Conservation (phyloP, 208 protist species). For the Hexamita inflata region DNA sequence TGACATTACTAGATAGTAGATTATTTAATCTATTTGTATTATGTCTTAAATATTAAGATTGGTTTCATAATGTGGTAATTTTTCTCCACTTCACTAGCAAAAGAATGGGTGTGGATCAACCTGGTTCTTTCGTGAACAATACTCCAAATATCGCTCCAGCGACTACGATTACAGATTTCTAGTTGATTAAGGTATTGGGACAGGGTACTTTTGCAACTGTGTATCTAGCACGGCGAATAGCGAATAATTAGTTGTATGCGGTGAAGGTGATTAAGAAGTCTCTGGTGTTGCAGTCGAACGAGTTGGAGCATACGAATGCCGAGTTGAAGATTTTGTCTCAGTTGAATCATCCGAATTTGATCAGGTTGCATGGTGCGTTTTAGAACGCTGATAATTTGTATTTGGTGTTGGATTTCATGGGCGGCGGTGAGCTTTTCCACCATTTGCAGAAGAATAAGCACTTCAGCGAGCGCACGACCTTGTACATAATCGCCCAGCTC, state of each 20-base stretch:
- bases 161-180: too few relatives aligned
- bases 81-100: too few relatives aligned
- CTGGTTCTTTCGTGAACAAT: too few relatives aligned
- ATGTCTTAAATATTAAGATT: too few relatives aligned
- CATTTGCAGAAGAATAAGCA: slow-evolving; percentile 37
- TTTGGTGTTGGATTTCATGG: slow-evolving; percentile 55
- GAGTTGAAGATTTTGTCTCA: slow-evolving; percentile 43
- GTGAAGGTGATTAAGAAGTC: slow-evolving; percentile 50
- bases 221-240: neutral
- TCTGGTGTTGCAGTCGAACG: slow-evolving; percentile 40
- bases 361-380: slow-evolving; percentile 48
- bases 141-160: too few relatives aligned
- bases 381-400: slow-evolving; percentile 48
- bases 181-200: neutral
- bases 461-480: slow-evolving; percentile 31
- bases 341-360: slow-evolving; percentile 49
- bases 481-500: slow-evolving; percentile 46
- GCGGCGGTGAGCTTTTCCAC: slow-evolving; percentile 56
- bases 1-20: too few relatives aligned
- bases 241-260: slow-evolving; percentile 35
- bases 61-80: too few relatives aligned
- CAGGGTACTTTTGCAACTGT: slow-evolving; percentile 27
- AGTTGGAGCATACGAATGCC: slow-evolving; percentile 46
- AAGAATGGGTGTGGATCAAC: too few relatives aligned
- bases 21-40: too few relatives aligned